Conservation (phyloP, 202 grass and related monocot genomes). For the Setaria italica region DNA sequence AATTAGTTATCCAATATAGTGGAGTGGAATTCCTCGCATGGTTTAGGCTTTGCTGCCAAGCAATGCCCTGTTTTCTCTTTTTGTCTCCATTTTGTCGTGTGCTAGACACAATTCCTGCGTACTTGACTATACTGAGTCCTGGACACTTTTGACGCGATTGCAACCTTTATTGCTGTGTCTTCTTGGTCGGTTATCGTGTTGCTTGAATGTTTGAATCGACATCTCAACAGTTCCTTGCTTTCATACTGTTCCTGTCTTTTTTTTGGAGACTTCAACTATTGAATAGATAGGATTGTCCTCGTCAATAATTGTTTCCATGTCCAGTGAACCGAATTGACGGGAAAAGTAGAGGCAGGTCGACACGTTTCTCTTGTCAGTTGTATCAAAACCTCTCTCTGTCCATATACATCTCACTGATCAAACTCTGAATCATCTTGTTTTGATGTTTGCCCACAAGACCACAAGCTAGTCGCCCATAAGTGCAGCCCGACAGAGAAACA, state of each 20-base stretch:
- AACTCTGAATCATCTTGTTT: background rate
- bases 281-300: background rate
- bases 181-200: background rate
- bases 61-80: no score
- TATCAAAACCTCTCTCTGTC: background rate
- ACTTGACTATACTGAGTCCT: no score
- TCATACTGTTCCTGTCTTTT: background rate
- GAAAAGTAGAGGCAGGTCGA: background rate
- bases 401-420: background rate
- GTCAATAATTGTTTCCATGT: background rate
- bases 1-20: no score
- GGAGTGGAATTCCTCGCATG: background rate
- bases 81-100: background rate
- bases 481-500: background rate
- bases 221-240: background rate
- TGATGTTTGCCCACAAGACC: background rate
- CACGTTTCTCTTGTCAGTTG: background rate
- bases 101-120: background rate
- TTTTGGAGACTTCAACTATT: background rate
- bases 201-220: background rate
- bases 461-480: background rate
- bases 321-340: background rate
- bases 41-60: background rate
- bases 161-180: no score
- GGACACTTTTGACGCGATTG: no score